Percentiles rank a stretch among this genome's conserved stretches.
phyloP scores from a whole-genome alignment of 176 grass and related monocot genomes.

The Musa schizocarpa region DNA sequence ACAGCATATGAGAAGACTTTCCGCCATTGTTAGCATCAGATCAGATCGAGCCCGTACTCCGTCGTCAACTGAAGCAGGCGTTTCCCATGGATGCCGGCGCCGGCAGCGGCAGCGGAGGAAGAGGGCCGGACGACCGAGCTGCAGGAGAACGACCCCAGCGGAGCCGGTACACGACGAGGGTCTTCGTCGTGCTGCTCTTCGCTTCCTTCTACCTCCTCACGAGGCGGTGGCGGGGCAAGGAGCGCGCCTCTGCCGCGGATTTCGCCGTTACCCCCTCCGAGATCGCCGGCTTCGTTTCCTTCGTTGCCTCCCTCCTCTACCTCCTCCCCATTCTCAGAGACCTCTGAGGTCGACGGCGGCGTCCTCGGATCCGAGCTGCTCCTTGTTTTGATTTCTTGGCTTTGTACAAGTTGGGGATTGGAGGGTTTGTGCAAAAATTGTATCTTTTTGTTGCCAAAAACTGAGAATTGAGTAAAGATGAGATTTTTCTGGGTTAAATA shows the following conservation, averaged over 20 bases:
- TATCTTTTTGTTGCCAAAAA: background rate
- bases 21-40: background rate
- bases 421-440: background rate
- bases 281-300: conserved; percentile 5
- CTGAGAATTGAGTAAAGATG: background rate
- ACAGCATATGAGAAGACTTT: too few relatives aligned
- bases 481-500: background rate
- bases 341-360: background rate
- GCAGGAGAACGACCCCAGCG: conserved; percentile 1
- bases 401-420: background rate
- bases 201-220: conserved; percentile 11
- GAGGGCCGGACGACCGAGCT: background rate
- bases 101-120: too few relatives aligned
- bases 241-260: background rate
- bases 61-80: background rate
- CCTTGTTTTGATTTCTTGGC: background rate
- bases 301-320: conserved; percentile 8
- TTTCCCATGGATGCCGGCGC: background rate
- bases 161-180: background rate
- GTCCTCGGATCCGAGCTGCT: background rate
- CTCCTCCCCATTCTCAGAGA: conserved; percentile 1
- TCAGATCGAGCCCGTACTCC: background rate
- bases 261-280: background rate
- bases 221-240: conserved; percentile 7
- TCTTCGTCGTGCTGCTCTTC: conserved; percentile 8